phyloP scores from a whole-genome alignment of 768 basidiomycete species.

The Lactifluus piperatus region DNA sequence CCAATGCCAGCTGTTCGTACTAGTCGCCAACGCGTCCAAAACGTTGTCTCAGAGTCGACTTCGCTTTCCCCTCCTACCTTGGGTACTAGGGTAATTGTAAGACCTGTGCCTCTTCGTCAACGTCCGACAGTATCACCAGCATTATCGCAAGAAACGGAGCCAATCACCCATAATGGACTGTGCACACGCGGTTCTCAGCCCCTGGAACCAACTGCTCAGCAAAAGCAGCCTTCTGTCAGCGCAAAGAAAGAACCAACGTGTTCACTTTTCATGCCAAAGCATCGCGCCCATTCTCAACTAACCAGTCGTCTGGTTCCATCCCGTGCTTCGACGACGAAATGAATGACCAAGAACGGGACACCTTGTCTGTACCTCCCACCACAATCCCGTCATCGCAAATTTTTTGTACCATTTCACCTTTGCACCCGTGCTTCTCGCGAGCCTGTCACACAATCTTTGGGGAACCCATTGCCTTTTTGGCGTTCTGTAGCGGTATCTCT shows the following conservation, averaged over 20 bases:
- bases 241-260: constrained; percentile 59
- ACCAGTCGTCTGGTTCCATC: constrained; percentile 14
- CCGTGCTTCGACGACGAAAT: constrained; percentile 9
- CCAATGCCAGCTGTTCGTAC: constrained; percentile 42
- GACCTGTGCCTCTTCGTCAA: constrained; percentile 6
- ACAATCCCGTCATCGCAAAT: neutral
- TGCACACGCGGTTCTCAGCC: constrained; percentile 11
- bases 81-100: constrained; percentile 14
- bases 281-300: constrained; percentile 42
- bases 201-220: constrained; percentile 24
- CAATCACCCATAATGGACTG: neutral
- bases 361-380: constrained; percentile 7
- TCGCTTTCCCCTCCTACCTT: constrained; percentile 21
- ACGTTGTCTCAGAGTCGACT: constrained; percentile 21
- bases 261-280: constrained; percentile 65
- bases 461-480: constrained; percentile 7
- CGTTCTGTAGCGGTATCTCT: constrained; percentile 8
- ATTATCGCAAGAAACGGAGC: constrained; percentile 15
- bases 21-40: constrained; percentile 28
- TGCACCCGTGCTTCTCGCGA: constrained; percentile 13
- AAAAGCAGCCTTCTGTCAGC: constrained; percentile 31
- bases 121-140: constrained; percentile 2
- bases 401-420: constrained; percentile 12
- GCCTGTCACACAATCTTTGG: constrained; percentile 1
- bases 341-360: neutral